phyloP scores from a whole-genome alignment of 495 filamentous ascomycete species.

The Podospora fimiseda region DNA sequence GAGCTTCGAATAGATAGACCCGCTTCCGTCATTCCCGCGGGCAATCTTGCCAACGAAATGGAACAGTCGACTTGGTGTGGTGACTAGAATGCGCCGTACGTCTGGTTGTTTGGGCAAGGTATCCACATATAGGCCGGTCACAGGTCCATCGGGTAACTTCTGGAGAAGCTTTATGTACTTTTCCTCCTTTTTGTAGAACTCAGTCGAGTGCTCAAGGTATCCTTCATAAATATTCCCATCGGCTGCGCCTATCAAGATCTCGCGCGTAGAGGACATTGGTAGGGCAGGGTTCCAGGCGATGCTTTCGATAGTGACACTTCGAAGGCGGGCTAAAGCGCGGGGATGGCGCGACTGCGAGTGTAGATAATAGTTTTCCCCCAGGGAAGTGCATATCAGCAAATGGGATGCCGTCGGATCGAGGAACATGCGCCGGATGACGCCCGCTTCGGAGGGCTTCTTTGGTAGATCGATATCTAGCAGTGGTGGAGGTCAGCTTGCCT shows the following conservation, averaged over 20 bases:
- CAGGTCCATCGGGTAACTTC: conserved; percentile 66
- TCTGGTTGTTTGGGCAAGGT: conserved; percentile 59
- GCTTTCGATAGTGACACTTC: conserved; percentile 78
- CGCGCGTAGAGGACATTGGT: conserved; percentile 89
- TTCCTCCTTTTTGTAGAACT: conserved; percentile 93
- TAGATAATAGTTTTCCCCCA: conserved; percentile 95
- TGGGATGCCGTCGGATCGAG: conserved; percentile 95
- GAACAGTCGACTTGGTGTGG: conserved; percentile 65
- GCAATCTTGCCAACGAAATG: conserved; percentile 75
- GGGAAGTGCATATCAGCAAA: conserved; percentile 80
- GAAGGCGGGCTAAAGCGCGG: conserved; percentile 72
- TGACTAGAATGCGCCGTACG: conserved; percentile 65
- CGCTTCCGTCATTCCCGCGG: conserved; percentile 70
- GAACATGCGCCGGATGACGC: conserved; percentile 90
- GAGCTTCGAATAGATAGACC: conserved; percentile 74
- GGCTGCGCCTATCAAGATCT: conserved; percentile 86
- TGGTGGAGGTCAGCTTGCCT: not conserved
- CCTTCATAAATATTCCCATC: conserved; percentile 94
- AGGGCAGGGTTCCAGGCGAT: conserved; percentile 95
- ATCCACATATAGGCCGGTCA: conserved; percentile 81
- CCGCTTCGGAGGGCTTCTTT: conserved; percentile 82
- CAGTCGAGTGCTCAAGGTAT: conserved; percentile 87
- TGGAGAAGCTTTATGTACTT: conserved; percentile 79
- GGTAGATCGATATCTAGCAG: conserved; percentile 87
- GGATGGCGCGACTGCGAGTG: conserved; percentile 89